Evolutionary conservation across 2,329 filamentous ascomycete genomes (phyloP).

Genomic region (Paraphoma chrysanthemicola): DNA sequence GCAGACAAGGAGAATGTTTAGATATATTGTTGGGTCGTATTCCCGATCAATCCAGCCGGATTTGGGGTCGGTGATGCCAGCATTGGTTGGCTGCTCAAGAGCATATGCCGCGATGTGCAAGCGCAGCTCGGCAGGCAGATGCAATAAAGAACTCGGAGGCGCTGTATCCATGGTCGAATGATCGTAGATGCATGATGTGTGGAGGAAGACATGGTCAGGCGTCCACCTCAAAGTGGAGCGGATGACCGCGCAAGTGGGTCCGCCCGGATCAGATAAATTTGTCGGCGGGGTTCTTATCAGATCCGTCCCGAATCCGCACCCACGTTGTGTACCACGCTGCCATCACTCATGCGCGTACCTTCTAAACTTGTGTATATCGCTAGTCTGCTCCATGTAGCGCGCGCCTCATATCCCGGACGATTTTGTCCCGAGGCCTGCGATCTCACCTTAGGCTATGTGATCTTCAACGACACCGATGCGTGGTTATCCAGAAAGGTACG

Average conservation of each 20-base stretch:
- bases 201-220: too few species aligned
- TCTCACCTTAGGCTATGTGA: constrained; percentile 34
- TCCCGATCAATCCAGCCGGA: constrained; percentile 1
- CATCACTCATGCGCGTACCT: constrained; percentile 25
- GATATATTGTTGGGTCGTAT: constrained; percentile 21
- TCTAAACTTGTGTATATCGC: constrained; percentile 10
- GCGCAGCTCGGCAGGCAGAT: constrained; percentile 47
- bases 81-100: constrained; percentile 30
- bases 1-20: constrained; percentile 47
- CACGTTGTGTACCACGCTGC: constrained; percentile 2
- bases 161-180: constrained; percentile 1
- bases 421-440: constrained; percentile 41
- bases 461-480: constrained; percentile 41
- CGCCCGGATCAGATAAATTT: constrained; percentile 14
- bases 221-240: neutral
- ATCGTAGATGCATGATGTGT: too few species aligned
- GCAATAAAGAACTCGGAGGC: constrained; percentile 20
- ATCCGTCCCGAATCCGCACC: too few species aligned
- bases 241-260: neutral
- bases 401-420: constrained; percentile 24
- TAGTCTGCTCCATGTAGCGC: constrained; percentile 10
- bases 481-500: constrained; percentile 33
- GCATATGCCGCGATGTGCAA: constrained; percentile 38
- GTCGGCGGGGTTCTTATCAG: too few species aligned
- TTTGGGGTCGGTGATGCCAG: constrained; percentile 24